A percentile compares a stretch with the other conserved stretches of the same genome.
phyloP scores from a whole-genome alignment of 495 filamentous ascomycete species.

The Penicillium arizonense region DNA sequence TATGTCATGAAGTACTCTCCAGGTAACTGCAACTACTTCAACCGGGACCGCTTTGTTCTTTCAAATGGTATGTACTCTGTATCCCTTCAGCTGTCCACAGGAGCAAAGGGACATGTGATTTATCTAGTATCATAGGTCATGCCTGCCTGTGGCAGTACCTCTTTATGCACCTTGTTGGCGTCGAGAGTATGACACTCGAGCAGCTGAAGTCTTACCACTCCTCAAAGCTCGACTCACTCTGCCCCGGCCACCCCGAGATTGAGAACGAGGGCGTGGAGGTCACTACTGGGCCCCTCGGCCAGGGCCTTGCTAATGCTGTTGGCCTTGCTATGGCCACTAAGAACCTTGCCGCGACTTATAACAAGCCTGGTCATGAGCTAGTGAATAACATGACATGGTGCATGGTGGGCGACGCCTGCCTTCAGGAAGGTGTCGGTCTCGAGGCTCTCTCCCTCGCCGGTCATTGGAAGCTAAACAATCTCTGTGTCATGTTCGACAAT shows the following conservation, averaged over 20 bases:
- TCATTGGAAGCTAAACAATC: slow-evolving; percentile 52
- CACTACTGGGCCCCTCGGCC: slow-evolving; percentile 45
- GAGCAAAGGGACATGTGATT: too few species aligned
- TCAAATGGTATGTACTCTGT: slow-evolving; percentile 40
- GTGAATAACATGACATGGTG: slow-evolving; percentile 52
- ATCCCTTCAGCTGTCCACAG: too few species aligned
- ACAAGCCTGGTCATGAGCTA: slow-evolving; percentile 45
- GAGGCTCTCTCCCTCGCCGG: slow-evolving; percentile 56
- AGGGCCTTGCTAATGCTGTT: slow-evolving; percentile 58
- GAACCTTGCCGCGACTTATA: slow-evolving; percentile 53
- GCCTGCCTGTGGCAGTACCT: slow-evolving; percentile 55
- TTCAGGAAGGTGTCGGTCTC: slow-evolving; percentile 56
- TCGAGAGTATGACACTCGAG: slow-evolving; percentile 53
- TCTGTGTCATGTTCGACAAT: slow-evolving; percentile 57
- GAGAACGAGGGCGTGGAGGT: too few species aligned
- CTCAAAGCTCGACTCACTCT: slow-evolving; percentile 42
- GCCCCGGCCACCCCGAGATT: too few species aligned
- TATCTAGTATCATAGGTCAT: slow-evolving; percentile 33
- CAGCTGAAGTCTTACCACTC: slow-evolving; percentile 56
- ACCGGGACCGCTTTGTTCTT: slow-evolving; percentile 85
- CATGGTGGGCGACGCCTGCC: slow-evolving; percentile 57
- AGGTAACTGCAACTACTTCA: slow-evolving; percentile 82
- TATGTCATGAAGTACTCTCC: slow-evolving; percentile 90
- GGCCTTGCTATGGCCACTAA: slow-evolving; percentile 57
- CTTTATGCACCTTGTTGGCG: slow-evolving; percentile 53